Evolutionary conservation across 805 yeast genomes (phyloP), one percentile per base, ranked within the genome.

Genomic region (Cyberlindnera mycetangii): DNA sequence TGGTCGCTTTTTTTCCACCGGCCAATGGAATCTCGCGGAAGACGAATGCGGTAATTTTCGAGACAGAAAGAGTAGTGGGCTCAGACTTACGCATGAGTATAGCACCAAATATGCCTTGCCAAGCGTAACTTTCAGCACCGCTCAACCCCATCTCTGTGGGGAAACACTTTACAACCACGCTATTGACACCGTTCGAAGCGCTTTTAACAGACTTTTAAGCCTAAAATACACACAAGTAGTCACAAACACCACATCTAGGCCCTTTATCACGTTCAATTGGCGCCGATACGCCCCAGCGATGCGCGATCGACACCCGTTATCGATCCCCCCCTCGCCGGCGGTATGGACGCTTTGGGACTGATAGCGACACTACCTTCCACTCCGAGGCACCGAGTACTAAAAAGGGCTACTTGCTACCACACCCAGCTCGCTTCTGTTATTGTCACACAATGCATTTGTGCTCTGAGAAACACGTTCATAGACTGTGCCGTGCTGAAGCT

Each of bases 391-490:
- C 14, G 7, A 11, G 32, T 7, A 22, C 25, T 22, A 7, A 25
- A 25, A 25, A 25, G 28, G 12, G 5, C 12, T n/a, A 18, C 32
- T 30, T 11, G 19, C 20, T 16, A 12, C 12, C 19, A 28, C n/a
- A 28, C 7, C 7, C n/a, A 7, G 4, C 7, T 17, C 7, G 12
- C 22, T 10, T 17, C 15, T 7, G 16, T 18, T 7, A 8, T 22
- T 18, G 22, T 22, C 7, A 20, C 4, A 25, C 11, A 5, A 24
- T 37, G 39, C 4, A 37, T 14, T 16, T 12, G 7, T 37, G 39
- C 24, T 37, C 32, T 7, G 48, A 43, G 47, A 43, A 43, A 24
- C 36, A 43, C 42, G 12, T 30, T 7, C 35, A 43, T 17, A 7
- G 47, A n/a, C 47, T 43, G n/a, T n/a, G n/a, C 22, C 30, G 41